phyloP scores from a whole-genome alignment of 148 eudicot genomes.

The Fagopyrum homotropicum region DNA sequence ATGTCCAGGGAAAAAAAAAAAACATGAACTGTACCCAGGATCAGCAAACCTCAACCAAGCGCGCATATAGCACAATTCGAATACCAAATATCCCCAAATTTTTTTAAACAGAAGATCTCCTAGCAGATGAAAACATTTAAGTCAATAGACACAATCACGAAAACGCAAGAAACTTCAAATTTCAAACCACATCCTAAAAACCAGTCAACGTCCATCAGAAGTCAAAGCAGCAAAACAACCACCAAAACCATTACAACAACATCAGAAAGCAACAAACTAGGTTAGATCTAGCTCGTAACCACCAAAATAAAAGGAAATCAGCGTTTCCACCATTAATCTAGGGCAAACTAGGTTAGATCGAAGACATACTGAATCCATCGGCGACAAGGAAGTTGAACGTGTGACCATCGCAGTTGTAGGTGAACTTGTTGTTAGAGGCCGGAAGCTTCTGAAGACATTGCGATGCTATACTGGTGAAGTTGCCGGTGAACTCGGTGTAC shows the following conservation, averaged over 20 bases:
- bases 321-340: not conserved
- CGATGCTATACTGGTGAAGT: conserved; percentile 13
- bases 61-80: not conserved
- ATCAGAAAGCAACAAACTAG: not conserved
- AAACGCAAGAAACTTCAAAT: not conserved
- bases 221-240: not conserved
- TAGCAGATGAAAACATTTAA: not conserved
- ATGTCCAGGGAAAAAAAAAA: not conserved
- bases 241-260: not conserved
- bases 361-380: conserved; percentile 12
- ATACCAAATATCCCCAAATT: conserved; percentile 1
- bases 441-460: conserved; percentile 17
- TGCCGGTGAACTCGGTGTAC: conserved; percentile 16
- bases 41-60: not conserved
- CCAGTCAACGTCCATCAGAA: conserved; percentile 9
- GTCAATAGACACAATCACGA: not conserved
- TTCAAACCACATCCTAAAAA: not conserved
- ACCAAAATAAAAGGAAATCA: not conserved
- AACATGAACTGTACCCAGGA: not conserved
- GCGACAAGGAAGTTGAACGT: conserved; percentile 13
- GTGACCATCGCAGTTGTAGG: conserved; percentile 14
- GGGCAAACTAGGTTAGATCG: conserved; percentile 3
- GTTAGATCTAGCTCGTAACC: not conserved
- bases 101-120: not conserved
- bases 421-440: conserved; percentile 14